phyloP scores from a whole-genome alignment of 176 grass and related monocot species.

The Zoysia pacifica region DNA sequence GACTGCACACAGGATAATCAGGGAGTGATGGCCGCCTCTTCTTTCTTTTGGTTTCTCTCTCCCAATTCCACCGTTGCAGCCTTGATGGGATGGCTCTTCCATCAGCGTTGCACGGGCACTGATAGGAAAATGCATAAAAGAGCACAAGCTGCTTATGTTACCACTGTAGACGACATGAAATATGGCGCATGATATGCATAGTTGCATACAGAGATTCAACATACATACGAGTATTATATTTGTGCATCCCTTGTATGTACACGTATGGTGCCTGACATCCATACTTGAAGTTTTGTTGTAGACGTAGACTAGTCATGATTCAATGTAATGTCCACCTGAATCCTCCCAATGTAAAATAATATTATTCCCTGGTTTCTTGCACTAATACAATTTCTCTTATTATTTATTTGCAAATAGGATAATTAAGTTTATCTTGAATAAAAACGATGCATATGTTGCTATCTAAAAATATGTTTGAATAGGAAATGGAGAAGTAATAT shows the following conservation, averaged over 20 bases:
- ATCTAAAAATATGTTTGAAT: background rate
- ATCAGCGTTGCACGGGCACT: slow-evolving; percentile 40
- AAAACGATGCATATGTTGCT: background rate
- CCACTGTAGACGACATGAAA: slow-evolving; percentile 61
- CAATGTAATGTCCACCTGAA: slow-evolving; percentile 41
- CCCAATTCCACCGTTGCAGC: slow-evolving; percentile 25
- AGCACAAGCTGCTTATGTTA: slow-evolving; percentile 40
- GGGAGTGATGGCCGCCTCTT: slow-evolving; percentile 38
- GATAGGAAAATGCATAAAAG: slow-evolving; percentile 42
- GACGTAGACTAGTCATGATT: slow-evolving; percentile 44
- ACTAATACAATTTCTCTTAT: background rate
- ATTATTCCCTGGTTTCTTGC: background rate
- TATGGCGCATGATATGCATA: slow-evolving; percentile 30
- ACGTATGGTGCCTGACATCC: slow-evolving; percentile 41
- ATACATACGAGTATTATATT: slow-evolving; percentile 42
- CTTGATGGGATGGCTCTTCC: slow-evolving; percentile 44
- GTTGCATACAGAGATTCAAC: background rate
- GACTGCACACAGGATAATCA: slow-evolving; percentile 47
- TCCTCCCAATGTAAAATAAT: background rate
- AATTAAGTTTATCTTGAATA: background rate
- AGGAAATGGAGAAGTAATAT: background rate
- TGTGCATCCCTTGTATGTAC: slow-evolving; percentile 47
- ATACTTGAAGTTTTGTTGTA: slow-evolving; percentile 35
- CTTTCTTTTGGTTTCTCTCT: slow-evolving; percentile 24
- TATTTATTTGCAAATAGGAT: background rate